phyloP scores from a whole-genome alignment of 2,329 filamentous ascomycete species.

The Cercospora janseana region DNA sequence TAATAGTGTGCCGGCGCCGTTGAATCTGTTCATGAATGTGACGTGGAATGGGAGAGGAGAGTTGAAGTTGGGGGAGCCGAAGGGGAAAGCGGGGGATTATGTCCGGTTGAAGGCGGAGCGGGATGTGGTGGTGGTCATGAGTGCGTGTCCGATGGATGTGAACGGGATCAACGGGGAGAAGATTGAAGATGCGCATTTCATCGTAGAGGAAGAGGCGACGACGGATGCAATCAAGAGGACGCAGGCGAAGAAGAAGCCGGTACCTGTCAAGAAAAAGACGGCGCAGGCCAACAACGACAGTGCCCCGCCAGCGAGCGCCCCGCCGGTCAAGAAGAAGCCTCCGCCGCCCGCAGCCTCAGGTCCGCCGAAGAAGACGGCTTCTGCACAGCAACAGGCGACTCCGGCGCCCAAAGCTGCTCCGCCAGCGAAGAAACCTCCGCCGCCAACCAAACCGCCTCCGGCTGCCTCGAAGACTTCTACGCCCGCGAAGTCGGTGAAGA shows the following conservation, averaged over 20 bases:
- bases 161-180: slow-evolving; percentile 44
- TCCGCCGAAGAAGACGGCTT: slow-evolving; percentile 11
- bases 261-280: slow-evolving; percentile 19
- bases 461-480: slow-evolving; percentile 16
- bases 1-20: slow-evolving; percentile 48
- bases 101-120: slow-evolving; percentile 46
- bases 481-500: slow-evolving; percentile 22
- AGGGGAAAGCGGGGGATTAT: slow-evolving; percentile 44
- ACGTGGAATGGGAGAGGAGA: slow-evolving; percentile 44
- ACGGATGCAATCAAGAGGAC: slow-evolving; percentile 25
- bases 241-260: slow-evolving; percentile 25
- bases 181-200: slow-evolving; percentile 47
- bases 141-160: slow-evolving; percentile 48
- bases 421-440: slow-evolving; percentile 11
- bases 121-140: slow-evolving; percentile 50
- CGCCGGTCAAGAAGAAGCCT: slow-evolving; percentile 16
- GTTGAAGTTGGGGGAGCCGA: slow-evolving; percentile 43
- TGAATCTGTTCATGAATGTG: slow-evolving; percentile 52
- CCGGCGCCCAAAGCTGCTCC: slow-evolving; percentile 13
- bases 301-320: slow-evolving; percentile 15
- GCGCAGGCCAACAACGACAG: slow-evolving; percentile 11
- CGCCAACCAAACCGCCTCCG: slow-evolving; percentile 11
- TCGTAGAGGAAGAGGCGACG: slow-evolving; percentile 36
- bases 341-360: slow-evolving; percentile 4
- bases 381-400: slow-evolving; percentile 5